Conservation (phyloP, 306 rosid genomes). For the Comarum palustre region DNA sequence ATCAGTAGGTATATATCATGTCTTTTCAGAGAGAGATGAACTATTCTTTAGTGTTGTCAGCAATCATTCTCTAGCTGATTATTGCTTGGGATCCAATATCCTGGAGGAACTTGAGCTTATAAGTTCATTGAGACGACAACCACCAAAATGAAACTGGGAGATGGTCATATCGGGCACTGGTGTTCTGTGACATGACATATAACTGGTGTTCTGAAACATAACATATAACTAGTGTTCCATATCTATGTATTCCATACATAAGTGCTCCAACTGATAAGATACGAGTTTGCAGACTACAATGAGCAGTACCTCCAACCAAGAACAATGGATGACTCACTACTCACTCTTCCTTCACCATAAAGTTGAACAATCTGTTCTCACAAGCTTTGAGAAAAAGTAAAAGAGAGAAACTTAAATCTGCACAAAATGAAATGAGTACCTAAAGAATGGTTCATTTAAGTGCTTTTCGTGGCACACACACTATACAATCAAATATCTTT, state of each 20-base stretch:
- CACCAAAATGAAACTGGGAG: neutral
- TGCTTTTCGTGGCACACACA: neutral
- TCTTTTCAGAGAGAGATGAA: neutral
- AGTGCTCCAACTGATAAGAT: too few species aligned
- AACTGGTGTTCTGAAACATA: too few species aligned
- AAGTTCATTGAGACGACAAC: neutral
- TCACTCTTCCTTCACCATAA: neutral
- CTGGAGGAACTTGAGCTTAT: neutral
- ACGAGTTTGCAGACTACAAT: neutral
- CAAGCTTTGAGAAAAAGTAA: neutral
- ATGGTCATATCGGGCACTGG: neutral
- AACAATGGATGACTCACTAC: neutral
- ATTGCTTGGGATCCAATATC: neutral
- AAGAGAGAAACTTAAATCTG: neutral
- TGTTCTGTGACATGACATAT: neutral
- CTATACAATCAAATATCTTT: constrained; percentile 15
- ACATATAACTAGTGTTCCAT: too few species aligned
- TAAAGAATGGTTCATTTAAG: neutral
- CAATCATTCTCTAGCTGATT: neutral
- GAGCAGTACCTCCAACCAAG: neutral
- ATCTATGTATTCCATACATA: too few species aligned
- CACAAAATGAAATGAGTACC: constrained; percentile 8
- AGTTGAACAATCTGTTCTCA: constrained; percentile 12
- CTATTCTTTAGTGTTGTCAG: neutral
- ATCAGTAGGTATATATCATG: constrained; percentile 49